Percentiles rank a stretch among this genome's conserved stretches.
These are phyloP conservation scores for Bipolaris victoriae DNA, from an alignment of 2,329 filamentous ascomycete genomes.

Conservation along the genomic window DNA sequence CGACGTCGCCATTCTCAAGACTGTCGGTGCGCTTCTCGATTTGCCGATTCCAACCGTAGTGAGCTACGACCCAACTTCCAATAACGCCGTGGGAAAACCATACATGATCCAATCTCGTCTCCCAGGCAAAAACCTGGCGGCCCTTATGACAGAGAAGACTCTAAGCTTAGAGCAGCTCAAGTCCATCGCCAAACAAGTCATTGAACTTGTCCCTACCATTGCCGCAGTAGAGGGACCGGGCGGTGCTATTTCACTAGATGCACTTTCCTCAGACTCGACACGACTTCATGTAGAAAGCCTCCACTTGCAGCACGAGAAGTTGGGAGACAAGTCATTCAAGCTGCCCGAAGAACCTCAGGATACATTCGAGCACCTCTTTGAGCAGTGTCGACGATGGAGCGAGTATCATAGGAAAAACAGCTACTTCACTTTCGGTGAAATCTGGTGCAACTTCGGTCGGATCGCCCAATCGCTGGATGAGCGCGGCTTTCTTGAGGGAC, in stretches of 20 bases:
- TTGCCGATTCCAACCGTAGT: not conserved
- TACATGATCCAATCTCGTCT: not conserved
- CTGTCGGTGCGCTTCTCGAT: not conserved
- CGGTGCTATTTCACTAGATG: not conserved
- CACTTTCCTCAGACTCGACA: not conserved
- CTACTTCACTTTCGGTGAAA: not conserved
- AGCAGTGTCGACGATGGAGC: not conserved
- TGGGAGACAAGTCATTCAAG: not conserved
- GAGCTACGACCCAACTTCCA: not conserved
- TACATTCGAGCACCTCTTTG: not conserved
- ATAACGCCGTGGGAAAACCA: not conserved
- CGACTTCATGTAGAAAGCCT: not conserved
- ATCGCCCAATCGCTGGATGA: not conserved
- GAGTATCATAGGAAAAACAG: not conserved
- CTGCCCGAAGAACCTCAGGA: not conserved
- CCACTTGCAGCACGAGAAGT: not conserved
- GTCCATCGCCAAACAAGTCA: not conserved
- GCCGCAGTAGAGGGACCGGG: not conserved
- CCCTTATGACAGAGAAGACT: not conserved
- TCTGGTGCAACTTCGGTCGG: not conserved
- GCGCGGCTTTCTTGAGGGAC: not conserved
- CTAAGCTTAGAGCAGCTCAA: not conserved
- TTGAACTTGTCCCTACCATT: not conserved
- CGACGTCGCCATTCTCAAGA: not conserved
- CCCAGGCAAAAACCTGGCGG: not conserved